Percentiles rank a stretch among this genome's conserved stretches.
phyloP scores from a whole-genome alignment of 2,329 filamentous ascomycete genomes.

The Trichoderma asperellum region DNA sequence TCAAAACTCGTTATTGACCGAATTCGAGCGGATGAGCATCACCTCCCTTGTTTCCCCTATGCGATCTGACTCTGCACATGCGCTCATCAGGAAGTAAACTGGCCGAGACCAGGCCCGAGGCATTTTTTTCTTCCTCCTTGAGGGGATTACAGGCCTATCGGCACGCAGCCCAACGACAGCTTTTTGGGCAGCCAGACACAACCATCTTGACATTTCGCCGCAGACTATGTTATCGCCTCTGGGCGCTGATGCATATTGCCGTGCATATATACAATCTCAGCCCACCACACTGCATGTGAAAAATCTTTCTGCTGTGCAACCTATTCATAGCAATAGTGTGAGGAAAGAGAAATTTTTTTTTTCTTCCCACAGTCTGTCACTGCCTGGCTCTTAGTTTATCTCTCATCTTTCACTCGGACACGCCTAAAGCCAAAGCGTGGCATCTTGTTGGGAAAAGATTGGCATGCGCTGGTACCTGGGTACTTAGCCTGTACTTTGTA shows the following conservation, averaged over 20 bases:
- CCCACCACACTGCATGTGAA: not conserved
- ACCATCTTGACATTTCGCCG: not conserved
- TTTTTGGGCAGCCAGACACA: conserved; percentile 11
- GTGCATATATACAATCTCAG: not conserved
- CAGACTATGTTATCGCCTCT: conserved; percentile 8
- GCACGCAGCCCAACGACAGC: conserved; percentile 15
- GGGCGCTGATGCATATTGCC: conserved; percentile 28
- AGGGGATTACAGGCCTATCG: conserved; percentile 11
- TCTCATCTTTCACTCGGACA: conserved; percentile 7
- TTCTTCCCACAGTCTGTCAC: not conserved
- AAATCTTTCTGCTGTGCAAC: not conserved
- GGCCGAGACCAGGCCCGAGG: conserved; percentile 5
- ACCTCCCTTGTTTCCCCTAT: not conserved
- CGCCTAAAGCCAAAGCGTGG: conserved; percentile 6
- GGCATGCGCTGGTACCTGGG: conserved; percentile 5
- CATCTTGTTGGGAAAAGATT: conserved; percentile 28
- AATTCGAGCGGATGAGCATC: not conserved
- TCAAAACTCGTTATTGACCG: conserved; percentile 3
- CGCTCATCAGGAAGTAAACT: not conserved
- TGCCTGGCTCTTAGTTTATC: not conserved
- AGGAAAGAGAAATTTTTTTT: not conserved
- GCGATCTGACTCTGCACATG: not conserved
- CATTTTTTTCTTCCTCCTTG: conserved; percentile 10
- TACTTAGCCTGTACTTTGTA: not conserved
- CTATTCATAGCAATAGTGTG: not conserved